phyloP scores from a whole-genome alignment of 805 yeast species.

The Starmerella potacharoeniae region DNA sequence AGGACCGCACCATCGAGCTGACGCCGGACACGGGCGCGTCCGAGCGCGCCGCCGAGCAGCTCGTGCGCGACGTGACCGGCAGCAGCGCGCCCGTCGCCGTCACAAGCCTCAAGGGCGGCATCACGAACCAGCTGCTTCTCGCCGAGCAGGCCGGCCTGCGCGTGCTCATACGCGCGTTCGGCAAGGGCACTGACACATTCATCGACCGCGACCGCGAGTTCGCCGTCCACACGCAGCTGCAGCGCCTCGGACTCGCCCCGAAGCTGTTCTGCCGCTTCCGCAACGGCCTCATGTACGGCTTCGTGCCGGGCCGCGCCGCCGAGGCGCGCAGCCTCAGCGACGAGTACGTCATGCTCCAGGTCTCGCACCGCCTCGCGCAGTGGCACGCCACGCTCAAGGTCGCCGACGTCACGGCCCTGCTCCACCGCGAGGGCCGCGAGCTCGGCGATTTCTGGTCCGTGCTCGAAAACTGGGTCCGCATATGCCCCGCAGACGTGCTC shows the following conservation, averaged over 20 bases:
- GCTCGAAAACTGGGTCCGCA: conserved; percentile 49
- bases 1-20: conserved; percentile 10
- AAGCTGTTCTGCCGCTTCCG: conserved; percentile 54
- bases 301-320: conserved; percentile 51
- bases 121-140: conserved; percentile 30
- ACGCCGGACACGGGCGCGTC: neutral
- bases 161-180: conserved; percentile 56
- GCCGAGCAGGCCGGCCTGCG: conserved; percentile 20
- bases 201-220: conserved; percentile 67
- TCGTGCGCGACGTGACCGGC: conserved; percentile 10
- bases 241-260: conserved; percentile 54
- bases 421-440: neutral
- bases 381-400: conserved; percentile 46
- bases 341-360: conserved; percentile 40
- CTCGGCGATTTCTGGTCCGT: conserved; percentile 46
- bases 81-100: conserved; percentile 15
- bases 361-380: conserved; percentile 56
- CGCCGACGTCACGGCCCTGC: conserved; percentile 10
- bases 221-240: conserved; percentile 53
- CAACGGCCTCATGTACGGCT: conserved; percentile 66
- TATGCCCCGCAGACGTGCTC: conserved; percentile 41
- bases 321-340: conserved; percentile 43
- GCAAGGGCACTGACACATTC: conserved; percentile 58
- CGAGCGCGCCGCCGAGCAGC: conserved; percentile 5
- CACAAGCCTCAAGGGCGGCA: conserved; percentile 29